Percentiles rank a stretch among this genome's conserved stretches.
These are phyloP conservation scores for Salvia hispanica DNA, from an alignment of 257 asterid genomes.

Conservation along the genomic window DNA sequence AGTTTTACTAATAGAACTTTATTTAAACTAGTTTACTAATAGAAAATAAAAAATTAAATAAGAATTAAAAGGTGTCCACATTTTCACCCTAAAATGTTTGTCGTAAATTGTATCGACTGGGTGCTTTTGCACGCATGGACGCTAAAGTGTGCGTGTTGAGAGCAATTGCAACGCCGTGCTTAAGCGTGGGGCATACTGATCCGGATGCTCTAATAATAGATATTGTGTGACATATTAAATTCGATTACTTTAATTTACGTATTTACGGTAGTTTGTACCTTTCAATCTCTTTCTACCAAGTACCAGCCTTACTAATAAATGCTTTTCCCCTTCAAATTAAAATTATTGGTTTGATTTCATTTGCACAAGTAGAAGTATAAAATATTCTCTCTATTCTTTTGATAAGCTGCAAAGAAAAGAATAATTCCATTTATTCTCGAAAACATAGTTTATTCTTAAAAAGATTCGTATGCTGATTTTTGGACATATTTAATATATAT, in stretches of 20 bases:
- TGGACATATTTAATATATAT: not conserved
- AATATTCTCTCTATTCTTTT: constrained; percentile 30
- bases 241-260: constrained; percentile 23
- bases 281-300: constrained; percentile 2
- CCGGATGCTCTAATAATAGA: too few relatives aligned
- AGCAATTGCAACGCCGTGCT: too few relatives aligned
- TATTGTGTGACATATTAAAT: not conserved
- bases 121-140: too few relatives aligned
- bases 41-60: too few relatives aligned
- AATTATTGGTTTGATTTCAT: not conserved
- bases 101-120: too few relatives aligned
- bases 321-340: not conserved
- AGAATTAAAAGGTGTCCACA: too few relatives aligned
- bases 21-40: too few relatives aligned
- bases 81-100: too few relatives aligned
- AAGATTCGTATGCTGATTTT: constrained; percentile 32
- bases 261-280: constrained; percentile 39
- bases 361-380: not conserved
- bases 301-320: not conserved
- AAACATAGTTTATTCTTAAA: constrained; percentile 1
- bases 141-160: too few relatives aligned
- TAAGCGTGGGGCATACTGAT: too few relatives aligned
- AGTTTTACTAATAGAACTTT: too few relatives aligned
- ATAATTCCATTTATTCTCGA: constrained; percentile 26
- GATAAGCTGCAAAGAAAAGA: constrained; percentile 37